Evolutionary conservation across 2,329 filamentous ascomycete genomes (phyloP), one percentile per base, ranked within the genome.

Genomic region (Thelonectria rubi): DNA sequence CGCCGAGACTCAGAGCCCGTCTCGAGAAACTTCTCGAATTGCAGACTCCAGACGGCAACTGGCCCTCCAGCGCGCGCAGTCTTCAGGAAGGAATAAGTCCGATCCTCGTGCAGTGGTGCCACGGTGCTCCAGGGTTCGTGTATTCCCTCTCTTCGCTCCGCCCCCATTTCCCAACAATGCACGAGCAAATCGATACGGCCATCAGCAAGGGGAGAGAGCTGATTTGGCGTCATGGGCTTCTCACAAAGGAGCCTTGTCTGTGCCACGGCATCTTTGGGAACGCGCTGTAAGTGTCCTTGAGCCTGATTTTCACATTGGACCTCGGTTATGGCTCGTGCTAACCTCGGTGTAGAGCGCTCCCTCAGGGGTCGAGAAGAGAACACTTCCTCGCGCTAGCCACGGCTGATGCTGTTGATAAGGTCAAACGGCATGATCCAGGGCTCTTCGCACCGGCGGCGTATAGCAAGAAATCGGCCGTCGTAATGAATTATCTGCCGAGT

Each of bases 231-330:
- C 80, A 84, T 46, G 88, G 87, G 0, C 70, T 89, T 11, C 75
- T 91, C 63, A 87, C 80, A 11, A 90, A 90, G 65, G 84, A 88
- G 68, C 86, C 88, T 1, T 89, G 85, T 68, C 72, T 91, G 37
- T 91, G 88, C 69, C 88, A 91, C 69, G 86, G 88, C 0, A 86
- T 89, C 26, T 81, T 86, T 14, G 86, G 88, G 8, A 91, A 91
- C 69, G 86, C 87, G 15, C 75, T 91, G 68, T 85, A 81, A 58
- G 78, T 85, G 32, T 37, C 30, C 45, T n/a, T n/a, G 39, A 21
- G 9, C 34, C 64, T 40, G 40, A 34, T 61, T 39, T 30, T 30
- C n/a, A 34, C 20, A 30, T 45, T 37, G 48, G 51, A 55, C 57
- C 68, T 69, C 53, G 63, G 63, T 30, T 65, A 58, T 64, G 26